phyloP scores from a whole-genome alignment of 1,284 basidiomycete genomes.

The Mycena sp. region DNA sequence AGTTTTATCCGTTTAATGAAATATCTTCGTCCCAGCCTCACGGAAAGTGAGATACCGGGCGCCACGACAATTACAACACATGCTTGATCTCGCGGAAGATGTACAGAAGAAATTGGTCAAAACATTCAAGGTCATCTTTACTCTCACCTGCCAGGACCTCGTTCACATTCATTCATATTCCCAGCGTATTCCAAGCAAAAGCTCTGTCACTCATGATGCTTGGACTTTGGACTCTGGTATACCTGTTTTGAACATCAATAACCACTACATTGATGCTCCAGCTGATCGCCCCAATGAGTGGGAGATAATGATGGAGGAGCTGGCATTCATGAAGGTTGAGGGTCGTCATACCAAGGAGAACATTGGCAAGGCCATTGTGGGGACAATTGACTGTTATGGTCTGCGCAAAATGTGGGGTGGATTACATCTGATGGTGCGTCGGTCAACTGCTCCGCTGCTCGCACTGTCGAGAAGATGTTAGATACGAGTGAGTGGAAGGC shows the following conservation, averaged over 20 bases:
- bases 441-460: slow-evolving; percentile 8
- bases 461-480: not conserved
- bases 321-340: slow-evolving; percentile 2
- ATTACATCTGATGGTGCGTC: slow-evolving; percentile 9
- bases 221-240: slow-evolving; percentile 1
- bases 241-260: not conserved
- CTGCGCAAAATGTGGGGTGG: not conserved
- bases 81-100: not conserved
- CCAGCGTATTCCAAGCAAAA: not conserved
- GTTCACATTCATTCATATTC: not conserved
- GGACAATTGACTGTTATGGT: not conserved
- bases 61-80: not conserved
- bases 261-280: not conserved
- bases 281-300: slow-evolving; percentile 8
- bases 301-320: slow-evolving; percentile 1
- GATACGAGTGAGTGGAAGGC: not conserved
- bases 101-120: not conserved
- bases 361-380: not conserved
- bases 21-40: not conserved
- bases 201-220: not conserved
- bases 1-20: not conserved
- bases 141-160: not conserved
- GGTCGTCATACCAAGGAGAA: slow-evolving; percentile 8
- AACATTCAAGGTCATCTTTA: not conserved
- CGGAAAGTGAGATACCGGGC: not conserved